These are phyloP conservation scores for Aspergillus ostianus DNA, from an alignment of 495 filamentous ascomycete species.

Conservation along the genomic window DNA sequence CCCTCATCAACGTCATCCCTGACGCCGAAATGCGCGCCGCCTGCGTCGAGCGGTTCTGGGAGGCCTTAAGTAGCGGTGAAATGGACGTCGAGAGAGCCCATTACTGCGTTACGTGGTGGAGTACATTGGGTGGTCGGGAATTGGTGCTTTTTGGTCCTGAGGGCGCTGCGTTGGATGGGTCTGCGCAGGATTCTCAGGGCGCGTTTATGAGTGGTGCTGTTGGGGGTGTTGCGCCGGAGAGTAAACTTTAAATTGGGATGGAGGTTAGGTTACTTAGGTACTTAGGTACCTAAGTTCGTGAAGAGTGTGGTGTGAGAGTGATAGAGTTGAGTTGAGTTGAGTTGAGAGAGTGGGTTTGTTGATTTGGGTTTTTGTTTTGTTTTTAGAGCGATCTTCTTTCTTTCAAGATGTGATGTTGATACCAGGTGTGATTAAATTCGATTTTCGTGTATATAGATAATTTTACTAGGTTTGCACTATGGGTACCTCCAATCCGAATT, in stretches of 20 bases:
- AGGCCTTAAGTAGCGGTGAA: constrained; percentile 77
- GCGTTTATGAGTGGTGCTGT: constrained; percentile 63
- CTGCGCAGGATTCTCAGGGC: constrained; percentile 23
- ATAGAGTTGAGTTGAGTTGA: too few relatives aligned
- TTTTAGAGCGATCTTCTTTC: background rate
- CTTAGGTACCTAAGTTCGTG: too few relatives aligned
- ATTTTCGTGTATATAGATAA: constrained; percentile 14
- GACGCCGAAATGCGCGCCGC: constrained; percentile 60
- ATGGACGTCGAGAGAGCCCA: constrained; percentile 88
- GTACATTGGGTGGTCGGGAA: constrained; percentile 64
- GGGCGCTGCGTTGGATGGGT: constrained; percentile 4
- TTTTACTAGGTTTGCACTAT: background rate
- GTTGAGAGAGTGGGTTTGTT: too few relatives aligned
- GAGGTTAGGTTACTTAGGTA: too few relatives aligned
- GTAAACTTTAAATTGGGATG: constrained; percentile 34
- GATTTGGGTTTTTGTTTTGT: background rate
- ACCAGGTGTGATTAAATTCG: background rate
- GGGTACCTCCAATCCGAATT: too few relatives aligned
- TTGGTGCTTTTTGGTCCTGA: constrained; percentile 58
- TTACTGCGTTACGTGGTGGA: constrained; percentile 88
- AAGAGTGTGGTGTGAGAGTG: background rate
- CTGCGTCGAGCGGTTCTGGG: constrained; percentile 80
- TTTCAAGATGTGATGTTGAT: background rate
- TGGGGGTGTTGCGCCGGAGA: constrained; percentile 39
- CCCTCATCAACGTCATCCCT: constrained; percentile 60